These are phyloP conservation scores for Solanum ossicruentum DNA, from an alignment of 257 asterid genomes.

Conservation along the genomic window DNA sequence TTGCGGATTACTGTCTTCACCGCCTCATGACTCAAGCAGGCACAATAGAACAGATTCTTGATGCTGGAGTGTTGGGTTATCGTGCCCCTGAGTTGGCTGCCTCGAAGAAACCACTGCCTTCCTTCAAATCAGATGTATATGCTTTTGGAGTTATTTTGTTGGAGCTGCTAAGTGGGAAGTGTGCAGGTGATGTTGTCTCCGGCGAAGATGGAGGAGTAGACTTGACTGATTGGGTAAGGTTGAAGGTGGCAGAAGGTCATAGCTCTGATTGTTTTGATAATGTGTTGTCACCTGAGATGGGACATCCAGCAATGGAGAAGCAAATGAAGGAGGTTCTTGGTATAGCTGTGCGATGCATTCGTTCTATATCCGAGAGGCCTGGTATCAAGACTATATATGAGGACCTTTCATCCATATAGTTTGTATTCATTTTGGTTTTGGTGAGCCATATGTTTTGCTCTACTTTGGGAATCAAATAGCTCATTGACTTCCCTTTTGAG, in stretches of 20 bases:
- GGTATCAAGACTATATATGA: conserved; percentile 92
- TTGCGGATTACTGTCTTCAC: conserved; percentile 91
- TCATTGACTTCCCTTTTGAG: conserved; percentile 63
- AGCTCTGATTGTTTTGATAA: conserved; percentile 82
- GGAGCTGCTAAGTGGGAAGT: conserved; percentile 79
- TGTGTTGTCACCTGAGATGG: conserved; percentile 36
- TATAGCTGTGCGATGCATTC: conserved; percentile 73
- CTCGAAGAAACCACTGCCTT: conserved; percentile 75
- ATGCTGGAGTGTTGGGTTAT: conserved; percentile 86
- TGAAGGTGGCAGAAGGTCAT: conserved; percentile 74
- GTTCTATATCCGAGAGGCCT: conserved; percentile 81
- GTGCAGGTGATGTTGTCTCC: conserved; percentile 96
- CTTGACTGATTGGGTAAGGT: conserved; percentile 84
- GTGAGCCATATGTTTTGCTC: not conserved
- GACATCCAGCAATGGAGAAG: conserved; percentile 56
- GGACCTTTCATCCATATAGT: conserved; percentile 84
- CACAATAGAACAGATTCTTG: conserved; percentile 84
- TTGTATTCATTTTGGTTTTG: not conserved
- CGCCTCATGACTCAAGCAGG: conserved; percentile 96
- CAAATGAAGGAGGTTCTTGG: conserved; percentile 90
- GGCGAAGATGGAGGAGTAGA: conserved; percentile 90
- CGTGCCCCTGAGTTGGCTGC: conserved; percentile 91
- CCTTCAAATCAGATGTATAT: conserved; percentile 89
- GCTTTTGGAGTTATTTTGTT: conserved; percentile 85
- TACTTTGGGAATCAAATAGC: conserved; percentile 65